phyloP scores from a whole-genome alignment of 805 yeast genomes.

The Cyberlindnera meyerae region DNA sequence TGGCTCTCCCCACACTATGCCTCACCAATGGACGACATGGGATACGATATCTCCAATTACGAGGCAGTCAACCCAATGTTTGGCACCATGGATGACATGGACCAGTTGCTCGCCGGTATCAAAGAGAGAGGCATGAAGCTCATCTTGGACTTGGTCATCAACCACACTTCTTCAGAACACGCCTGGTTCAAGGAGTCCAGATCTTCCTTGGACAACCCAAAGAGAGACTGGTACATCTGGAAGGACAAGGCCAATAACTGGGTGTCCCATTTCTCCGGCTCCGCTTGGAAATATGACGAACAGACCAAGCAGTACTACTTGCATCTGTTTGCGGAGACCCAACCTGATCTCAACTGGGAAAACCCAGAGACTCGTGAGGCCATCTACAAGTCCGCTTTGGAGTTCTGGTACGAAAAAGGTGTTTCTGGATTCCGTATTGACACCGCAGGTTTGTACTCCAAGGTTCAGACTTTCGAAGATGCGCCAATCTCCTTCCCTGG shows the following conservation, averaged over 20 bases:
- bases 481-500: slow-evolving; percentile 43
- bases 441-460: slow-evolving; percentile 48
- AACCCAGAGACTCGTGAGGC: slow-evolving; percentile 29
- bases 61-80: slow-evolving; percentile 45
- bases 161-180: slow-evolving; percentile 54
- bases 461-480: slow-evolving; percentile 40
- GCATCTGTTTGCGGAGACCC: slow-evolving; percentile 46
- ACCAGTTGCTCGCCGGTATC: slow-evolving; percentile 39
- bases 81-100: slow-evolving; percentile 52
- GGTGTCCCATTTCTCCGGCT: slow-evolving; percentile 47
- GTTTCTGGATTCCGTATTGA: slow-evolving; percentile 59
- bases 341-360: slow-evolving; percentile 64
- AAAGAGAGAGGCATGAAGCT: slow-evolving; percentile 48
- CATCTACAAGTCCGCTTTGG: slow-evolving; percentile 42
- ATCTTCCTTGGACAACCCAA: slow-evolving; percentile 44
- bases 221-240: slow-evolving; percentile 63
- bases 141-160: slow-evolving; percentile 52
- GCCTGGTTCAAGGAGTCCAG: slow-evolving; percentile 55
- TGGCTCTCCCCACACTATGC: slow-evolving; percentile 58
- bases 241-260: slow-evolving; percentile 54
- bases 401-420: slow-evolving; percentile 52
- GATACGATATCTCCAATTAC: slow-evolving; percentile 55
- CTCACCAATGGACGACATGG: slow-evolving; percentile 60
- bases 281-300: slow-evolving; percentile 56
- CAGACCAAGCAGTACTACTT: slow-evolving; percentile 50